phyloP scores from a whole-genome alignment of 2,329 filamentous ascomycete genomes.

The Acrocalymma vagum region DNA sequence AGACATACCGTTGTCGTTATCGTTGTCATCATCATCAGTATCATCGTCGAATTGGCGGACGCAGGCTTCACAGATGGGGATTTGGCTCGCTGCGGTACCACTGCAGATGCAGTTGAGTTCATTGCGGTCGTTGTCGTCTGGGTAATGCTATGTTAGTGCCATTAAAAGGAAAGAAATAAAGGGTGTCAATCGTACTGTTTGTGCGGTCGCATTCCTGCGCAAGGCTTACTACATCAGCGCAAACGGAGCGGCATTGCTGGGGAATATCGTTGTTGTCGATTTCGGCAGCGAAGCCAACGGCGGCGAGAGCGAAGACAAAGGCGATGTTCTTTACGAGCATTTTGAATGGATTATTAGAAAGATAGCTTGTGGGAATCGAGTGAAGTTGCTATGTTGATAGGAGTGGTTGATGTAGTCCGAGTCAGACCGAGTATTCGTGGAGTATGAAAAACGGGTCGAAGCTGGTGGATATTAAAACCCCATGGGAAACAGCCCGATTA shows the following conservation, averaged over 20 bases:
- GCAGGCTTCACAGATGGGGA: conserved; percentile 42
- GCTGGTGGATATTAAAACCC: no score
- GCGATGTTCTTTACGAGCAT: conserved; percentile 33
- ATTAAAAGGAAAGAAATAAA: not conserved
- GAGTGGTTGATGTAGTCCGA: no score
- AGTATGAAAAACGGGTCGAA: no score
- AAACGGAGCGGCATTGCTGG: conserved; percentile 34
- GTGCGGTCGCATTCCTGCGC: conserved; percentile 35
- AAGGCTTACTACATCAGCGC: conserved; percentile 30
- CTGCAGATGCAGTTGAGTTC: conserved; percentile 41
- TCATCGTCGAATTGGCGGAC: conserved; percentile 33
- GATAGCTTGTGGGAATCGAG: no score
- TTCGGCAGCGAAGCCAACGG: conserved; percentile 33
- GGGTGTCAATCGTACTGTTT: conserved; percentile 22
- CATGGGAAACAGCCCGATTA: no score
- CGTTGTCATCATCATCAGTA: conserved; percentile 12
- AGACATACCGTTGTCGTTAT: conserved; percentile 28
- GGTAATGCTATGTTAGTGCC: not conserved
- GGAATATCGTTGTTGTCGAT: conserved; percentile 41
- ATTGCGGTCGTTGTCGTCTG: conserved; percentile 27
- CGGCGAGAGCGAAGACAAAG: conserved; percentile 32
- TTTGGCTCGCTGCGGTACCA: conserved; percentile 27
- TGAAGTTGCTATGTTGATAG: no score
- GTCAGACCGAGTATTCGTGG: no score
- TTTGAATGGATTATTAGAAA: conserved; percentile 5